A percentile compares a stretch with the other conserved stretches of the same genome.
phyloP scores from a whole-genome alignment of 176 grass and related monocot genomes.

The Microstegium vimineum region DNA sequence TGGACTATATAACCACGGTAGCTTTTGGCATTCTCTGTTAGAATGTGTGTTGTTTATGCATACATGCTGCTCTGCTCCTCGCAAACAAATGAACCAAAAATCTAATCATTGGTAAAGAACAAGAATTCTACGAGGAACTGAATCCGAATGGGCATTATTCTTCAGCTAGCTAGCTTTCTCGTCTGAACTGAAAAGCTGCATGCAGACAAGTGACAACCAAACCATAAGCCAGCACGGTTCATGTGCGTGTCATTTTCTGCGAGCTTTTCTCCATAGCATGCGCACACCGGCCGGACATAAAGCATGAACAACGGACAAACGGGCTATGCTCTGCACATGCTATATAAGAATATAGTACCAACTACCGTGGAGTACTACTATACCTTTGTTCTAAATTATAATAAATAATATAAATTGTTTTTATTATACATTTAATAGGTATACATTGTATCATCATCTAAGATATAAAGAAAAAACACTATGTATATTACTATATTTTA shows the following conservation, averaged over 20 bases:
- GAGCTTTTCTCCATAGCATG: background rate
- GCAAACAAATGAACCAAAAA: background rate
- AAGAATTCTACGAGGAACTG: background rate
- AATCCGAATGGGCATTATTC: background rate
- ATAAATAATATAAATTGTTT: background rate
- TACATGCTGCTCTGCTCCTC: no score
- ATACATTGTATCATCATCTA: no score
- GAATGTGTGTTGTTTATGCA: no score
- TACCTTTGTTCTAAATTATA: background rate
- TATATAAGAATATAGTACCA: background rate
- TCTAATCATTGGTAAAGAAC: background rate
- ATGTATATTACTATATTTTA: no score
- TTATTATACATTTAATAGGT: background rate
- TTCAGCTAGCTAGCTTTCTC: no score
- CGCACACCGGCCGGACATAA: background rate
- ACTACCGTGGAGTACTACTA: no score
- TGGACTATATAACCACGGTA: no score
- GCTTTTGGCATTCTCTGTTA: no score
- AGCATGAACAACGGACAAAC: background rate
- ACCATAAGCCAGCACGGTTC: background rate
- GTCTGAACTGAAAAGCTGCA: background rate
- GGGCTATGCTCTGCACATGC: slow-evolving; percentile 1
- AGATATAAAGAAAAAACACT: no score
- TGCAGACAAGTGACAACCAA: background rate
- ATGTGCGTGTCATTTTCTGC: slow-evolving; percentile 5